These are phyloP conservation scores for Didymosphaeria variabile DNA, from an alignment of 2,329 filamentous ascomycete genomes.

Conservation along the genomic window DNA sequence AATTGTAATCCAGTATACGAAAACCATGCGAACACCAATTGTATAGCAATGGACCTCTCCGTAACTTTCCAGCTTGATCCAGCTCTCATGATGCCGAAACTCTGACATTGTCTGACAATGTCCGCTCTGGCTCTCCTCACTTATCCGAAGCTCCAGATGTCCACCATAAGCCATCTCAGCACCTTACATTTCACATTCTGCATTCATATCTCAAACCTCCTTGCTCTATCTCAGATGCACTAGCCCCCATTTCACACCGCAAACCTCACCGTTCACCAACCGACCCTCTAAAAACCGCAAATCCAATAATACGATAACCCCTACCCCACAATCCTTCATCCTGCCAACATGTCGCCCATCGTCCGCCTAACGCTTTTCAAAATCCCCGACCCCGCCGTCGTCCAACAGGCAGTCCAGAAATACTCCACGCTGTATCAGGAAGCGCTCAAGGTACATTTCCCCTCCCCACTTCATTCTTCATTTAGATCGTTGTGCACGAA, in stretches of 20 bases:
- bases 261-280: neutral
- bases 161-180: neutral
- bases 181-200: neutral
- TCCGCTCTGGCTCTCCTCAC: conserved; percentile 41
- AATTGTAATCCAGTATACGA: no score
- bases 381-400: conserved; percentile 37
- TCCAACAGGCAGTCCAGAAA: conserved; percentile 42
- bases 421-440: conserved; percentile 45
- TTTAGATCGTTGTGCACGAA: no score
- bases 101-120: neutral
- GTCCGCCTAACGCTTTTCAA: conserved; percentile 51
- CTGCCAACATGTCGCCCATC: conserved; percentile 42
- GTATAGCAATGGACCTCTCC: no score
- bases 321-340: conserved; percentile 6
- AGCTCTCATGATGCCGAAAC: neutral
- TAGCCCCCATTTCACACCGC: neutral
- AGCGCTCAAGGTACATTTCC: conserved; percentile 45
- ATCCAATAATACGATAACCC: no score
- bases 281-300: no score
- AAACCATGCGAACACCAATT: no score
- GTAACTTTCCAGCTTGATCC: neutral
- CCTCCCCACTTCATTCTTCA: conserved; percentile 22
- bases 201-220: neutral
- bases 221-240: neutral
- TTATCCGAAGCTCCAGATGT: conserved; percentile 17